A percentile compares a stretch with the other conserved stretches of the same genome.
Conservation (phyloP, 257 asterid species). For the Solanum infundibuliforme region DNA sequence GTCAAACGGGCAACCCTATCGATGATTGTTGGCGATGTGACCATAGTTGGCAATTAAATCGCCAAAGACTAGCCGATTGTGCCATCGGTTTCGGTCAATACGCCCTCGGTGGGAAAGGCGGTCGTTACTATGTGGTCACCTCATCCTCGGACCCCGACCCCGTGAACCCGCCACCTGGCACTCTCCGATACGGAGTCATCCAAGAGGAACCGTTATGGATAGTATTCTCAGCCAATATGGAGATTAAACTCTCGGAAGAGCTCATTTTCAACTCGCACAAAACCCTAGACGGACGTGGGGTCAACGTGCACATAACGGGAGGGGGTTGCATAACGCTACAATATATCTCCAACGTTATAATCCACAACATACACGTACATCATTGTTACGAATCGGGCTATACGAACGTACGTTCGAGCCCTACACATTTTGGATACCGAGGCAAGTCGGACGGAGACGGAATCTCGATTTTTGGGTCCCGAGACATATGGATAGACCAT, state of each 20-base stretch:
- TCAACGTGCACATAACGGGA: slow-evolving; percentile 45
- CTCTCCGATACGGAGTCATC: slow-evolving; percentile 57
- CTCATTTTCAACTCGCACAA: slow-evolving; percentile 65
- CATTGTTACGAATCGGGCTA: slow-evolving; percentile 54
- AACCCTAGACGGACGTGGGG: slow-evolving; percentile 64
- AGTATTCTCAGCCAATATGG: slow-evolving; percentile 52
- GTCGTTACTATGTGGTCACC: slow-evolving; percentile 57
- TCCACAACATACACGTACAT: slow-evolving; percentile 59
- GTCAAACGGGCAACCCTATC: slow-evolving; percentile 58
- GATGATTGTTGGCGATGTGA: slow-evolving; percentile 87
- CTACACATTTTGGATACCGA: slow-evolving; percentile 59
- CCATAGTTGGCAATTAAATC: slow-evolving; percentile 54
- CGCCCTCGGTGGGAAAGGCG: slow-evolving; percentile 69
- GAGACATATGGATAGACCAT: slow-evolving; percentile 69
- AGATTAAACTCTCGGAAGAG: slow-evolving; percentile 48
- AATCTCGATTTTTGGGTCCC: slow-evolving; percentile 48
- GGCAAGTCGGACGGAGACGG: slow-evolving; percentile 64
- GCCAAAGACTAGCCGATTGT: slow-evolving; percentile 62
- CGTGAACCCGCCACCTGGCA: slow-evolving; percentile 52
- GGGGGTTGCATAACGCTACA: slow-evolving; percentile 70
- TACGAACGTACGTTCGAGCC: slow-evolving; percentile 54
- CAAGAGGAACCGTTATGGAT: slow-evolving; percentile 73
- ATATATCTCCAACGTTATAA: slow-evolving; percentile 42
- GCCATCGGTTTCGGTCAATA: slow-evolving; percentile 66
- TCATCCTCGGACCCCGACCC: slow-evolving; percentile 59